Evolutionary conservation across 495 filamentous ascomycete species (phyloP), one percentile per base, ranked within the genome.

Genomic region (Pseudomonodictys pantanalensis): DNA sequence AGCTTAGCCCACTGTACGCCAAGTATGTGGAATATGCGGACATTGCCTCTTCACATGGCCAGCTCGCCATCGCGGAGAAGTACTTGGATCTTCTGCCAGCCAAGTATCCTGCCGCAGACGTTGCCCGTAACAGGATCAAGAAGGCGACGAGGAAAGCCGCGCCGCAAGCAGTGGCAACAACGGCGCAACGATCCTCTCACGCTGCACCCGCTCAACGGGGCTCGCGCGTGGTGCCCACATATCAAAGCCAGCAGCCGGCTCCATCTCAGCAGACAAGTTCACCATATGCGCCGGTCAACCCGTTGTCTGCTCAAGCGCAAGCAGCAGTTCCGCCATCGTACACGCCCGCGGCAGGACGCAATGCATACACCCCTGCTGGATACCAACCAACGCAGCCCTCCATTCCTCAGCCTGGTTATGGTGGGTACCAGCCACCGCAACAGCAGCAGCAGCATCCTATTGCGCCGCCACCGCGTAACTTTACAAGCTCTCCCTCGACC

Each of bases 1-100:
- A 95, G 74, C 85, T 99, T 43, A 80, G 81, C 41, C 77, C 84
- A 0, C 79, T 99, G 35, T 99, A 99, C 69, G 87, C 91, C 69
- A 95, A 95, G 75, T 99, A 99, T 67, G 86, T 85, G 20, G 92
- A 99, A 76, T 99, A 97, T 73, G 92, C 93, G 9, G 93, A 97
- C 69, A 88, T 99, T 65, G 86, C 93, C 53, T 90, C 93, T 38
- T 84, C 90, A 7, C 90, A 97, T 68, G 93, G 95, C 18, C 87
- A 93, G 38, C 75, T 99, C 33, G 79, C 85, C 24, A 79, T 91
- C 66, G 93, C 93, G 18, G 89, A 95, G 73, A 89, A 87, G 70
- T 99, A 97, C 68, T 82, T 99, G 15, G 84, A 90, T 65, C 83
- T 99, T 57, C 81, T 99, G 26, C 93, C 93, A 8, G 79, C 78